A percentile compares a stretch with the other conserved stretches of the same genome.
These are phyloP conservation scores for Fusarium ramigenum DNA, from an alignment of 2,329 filamentous ascomycete species.

Conservation along the genomic window DNA sequence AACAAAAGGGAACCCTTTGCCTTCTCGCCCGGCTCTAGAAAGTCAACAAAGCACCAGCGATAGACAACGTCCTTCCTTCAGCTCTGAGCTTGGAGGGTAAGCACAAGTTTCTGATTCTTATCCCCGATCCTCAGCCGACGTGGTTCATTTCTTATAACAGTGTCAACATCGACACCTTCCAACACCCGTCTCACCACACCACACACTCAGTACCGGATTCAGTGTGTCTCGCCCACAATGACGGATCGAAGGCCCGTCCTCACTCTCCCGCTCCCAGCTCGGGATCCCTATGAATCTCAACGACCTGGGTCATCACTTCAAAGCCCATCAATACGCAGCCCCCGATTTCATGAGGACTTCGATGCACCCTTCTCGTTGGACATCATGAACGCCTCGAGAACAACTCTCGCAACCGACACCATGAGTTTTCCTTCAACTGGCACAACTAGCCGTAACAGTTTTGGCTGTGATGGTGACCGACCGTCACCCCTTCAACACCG, in stretches of 20 bases:
- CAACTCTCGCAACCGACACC: conserved; percentile 41
- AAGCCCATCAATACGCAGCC: conserved; percentile 41
- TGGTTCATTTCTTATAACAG: not conserved
- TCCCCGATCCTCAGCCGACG: not conserved
- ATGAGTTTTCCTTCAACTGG: conserved; percentile 41
- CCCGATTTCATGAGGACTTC: conserved; percentile 52
- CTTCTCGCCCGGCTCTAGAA: conserved; percentile 10
- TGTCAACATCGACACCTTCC: conserved; percentile 4
- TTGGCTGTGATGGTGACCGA: conserved; percentile 38
- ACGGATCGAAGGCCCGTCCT: conserved; percentile 43
- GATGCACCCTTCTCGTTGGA: conserved; percentile 51
- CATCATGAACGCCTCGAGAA: conserved; percentile 46
- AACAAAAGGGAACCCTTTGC: conserved; percentile 32
- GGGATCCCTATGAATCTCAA: conserved; percentile 34
- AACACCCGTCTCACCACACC: not conserved
- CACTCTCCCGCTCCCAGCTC: conserved; percentile 40
- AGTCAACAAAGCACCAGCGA: conserved; percentile 25
- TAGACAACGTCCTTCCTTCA: conserved; percentile 3
- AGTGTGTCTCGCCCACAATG: conserved; percentile 36
- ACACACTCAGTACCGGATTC: conserved; percentile 11
- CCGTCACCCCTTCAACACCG: conserved; percentile 36
- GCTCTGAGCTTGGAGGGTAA: not conserved
- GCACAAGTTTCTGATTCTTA: not conserved
- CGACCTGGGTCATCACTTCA: conserved; percentile 31
- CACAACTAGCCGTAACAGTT: conserved; percentile 38